A percentile compares a stretch with the other conserved stretches of the same genome.
phyloP scores from a whole-genome alignment of 2,329 filamentous ascomycete species.

The Xylaria sp. region DNA sequence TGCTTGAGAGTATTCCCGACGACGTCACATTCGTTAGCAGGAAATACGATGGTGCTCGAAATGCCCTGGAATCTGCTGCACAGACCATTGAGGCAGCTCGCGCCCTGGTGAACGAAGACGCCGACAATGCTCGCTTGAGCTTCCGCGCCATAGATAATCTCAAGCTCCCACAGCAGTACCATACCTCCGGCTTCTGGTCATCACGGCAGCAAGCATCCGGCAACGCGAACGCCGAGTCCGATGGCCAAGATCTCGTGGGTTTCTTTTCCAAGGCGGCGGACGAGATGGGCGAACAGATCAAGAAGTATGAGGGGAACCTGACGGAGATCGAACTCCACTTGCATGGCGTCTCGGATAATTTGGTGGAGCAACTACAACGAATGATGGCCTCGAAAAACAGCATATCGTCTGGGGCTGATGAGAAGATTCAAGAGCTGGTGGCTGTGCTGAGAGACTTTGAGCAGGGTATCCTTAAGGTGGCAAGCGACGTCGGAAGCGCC shows the following conservation, averaged over 20 bases:
- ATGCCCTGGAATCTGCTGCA: conserved; percentile 54
- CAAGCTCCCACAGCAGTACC: conserved; percentile 61
- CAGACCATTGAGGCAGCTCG: conserved; percentile 56
- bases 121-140: conserved; percentile 55
- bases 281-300: conserved; percentile 68
- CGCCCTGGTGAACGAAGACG: conserved; percentile 55
- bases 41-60: conserved; percentile 58
- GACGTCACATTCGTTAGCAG: conserved; percentile 58
- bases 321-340: conserved; percentile 73
- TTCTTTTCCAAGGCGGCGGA: conserved; percentile 72
- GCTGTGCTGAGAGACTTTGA: conserved; percentile 73
- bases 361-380: conserved; percentile 69
- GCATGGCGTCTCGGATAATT: conserved; percentile 68
- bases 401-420: conserved; percentile 53
- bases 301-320: conserved; percentile 67
- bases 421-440: conserved; percentile 63
- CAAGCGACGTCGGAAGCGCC: conserved; percentile 66
- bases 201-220: conserved; percentile 54
- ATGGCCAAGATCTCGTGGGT: conserved; percentile 68
- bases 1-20: conserved; percentile 60
- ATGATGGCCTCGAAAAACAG: conserved; percentile 56
- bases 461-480: conserved; percentile 70
- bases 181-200: conserved; percentile 58
- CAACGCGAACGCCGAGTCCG: conserved; percentile 56
- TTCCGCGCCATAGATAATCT: conserved; percentile 60